Percentiles rank a stretch among this genome's conserved stretches.
phyloP scores from a whole-genome alignment of 78 protist species.

The Mastigamoeba balamuthi region DNA sequence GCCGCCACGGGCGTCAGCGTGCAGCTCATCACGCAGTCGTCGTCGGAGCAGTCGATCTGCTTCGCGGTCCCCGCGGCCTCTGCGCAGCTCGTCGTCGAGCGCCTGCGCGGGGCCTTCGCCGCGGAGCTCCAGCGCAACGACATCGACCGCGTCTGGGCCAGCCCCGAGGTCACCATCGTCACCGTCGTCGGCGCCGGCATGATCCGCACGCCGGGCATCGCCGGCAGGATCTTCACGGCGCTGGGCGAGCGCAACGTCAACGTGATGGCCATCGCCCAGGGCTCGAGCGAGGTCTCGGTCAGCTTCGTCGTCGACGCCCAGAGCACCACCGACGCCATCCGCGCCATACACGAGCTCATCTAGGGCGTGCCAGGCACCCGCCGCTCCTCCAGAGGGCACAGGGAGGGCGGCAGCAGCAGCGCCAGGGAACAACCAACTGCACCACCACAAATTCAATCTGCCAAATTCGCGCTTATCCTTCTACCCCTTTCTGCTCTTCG shows the following conservation, averaged over 20 bases:
- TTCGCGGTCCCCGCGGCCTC: constrained; percentile 8
- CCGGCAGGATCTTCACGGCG: constrained; percentile 21
- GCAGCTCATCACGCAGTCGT: constrained; percentile 21
- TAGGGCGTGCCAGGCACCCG: no score
- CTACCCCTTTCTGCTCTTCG: no score
- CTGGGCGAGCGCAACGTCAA: constrained; percentile 12
- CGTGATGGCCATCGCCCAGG: constrained; percentile 48
- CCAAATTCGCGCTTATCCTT: no score
- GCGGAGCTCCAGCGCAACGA: background rate
- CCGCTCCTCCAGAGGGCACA: no score
- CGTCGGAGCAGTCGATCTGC: constrained; percentile 30
- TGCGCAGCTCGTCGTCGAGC: constrained; percentile 3
- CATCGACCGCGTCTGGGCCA: background rate
- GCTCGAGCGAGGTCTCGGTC: constrained; percentile 32
- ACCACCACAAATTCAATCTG: no score
- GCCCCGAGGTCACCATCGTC: constrained; percentile 17
- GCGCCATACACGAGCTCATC: no score
- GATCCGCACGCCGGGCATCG: constrained; percentile 36
- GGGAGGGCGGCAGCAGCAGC: no score
- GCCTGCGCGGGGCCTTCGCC: no score
- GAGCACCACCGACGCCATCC: no score
- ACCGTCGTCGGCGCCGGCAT: constrained; percentile 46
- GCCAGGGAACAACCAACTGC: no score
- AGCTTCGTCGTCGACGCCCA: no score
- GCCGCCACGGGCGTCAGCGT: no score